Base-by-base conservation (phyloP, 2,329 filamentous ascomycete genomes). In the Apiospora hydei region DNA sequence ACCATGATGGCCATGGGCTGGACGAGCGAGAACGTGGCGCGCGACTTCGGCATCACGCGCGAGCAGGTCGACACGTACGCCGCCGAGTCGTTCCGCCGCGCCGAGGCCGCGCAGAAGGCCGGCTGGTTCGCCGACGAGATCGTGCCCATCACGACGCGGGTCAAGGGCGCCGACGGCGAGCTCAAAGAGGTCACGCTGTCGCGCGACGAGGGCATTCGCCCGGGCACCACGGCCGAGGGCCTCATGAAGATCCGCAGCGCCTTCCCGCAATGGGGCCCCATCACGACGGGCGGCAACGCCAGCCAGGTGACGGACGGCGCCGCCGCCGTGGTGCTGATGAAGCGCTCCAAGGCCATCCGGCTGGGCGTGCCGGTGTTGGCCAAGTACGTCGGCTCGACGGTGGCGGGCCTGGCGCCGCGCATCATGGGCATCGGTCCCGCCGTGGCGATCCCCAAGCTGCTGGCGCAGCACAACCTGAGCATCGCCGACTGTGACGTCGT, bases 1-100 rank as follows among this genome's bases (percentile, higher is more conserved):
- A 96, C 95, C 87, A 90, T 96, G 90, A 90, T 95, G 88, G 93
- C 96, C 76, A 99, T 99, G 96, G 96, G 96, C 30, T 97, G 97
- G 90, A 99, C 96, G 3, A 96, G 93, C 73, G 96, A 99, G 87
- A 98, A 98, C 81, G 95, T 99, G 41, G 94, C 92, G 77, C 90
- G 90, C 68, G 96, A 98, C 84, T 98, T 98, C 83, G 90, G 92
- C 80, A 92, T 99, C 81, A 85, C 90, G 2, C 90, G 96, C 73
- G 91, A 95, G 80, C 84, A 85, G 81, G 94, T 98, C 85, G 96
- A 99, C 83, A 86, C 88, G 76, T 98, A 91, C 82, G 94, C 96
- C 0, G 93, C 93, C 13, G 94, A 97, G 85, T 95, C 92, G 66
- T 99, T 95, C 87, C 89, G 91, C 75, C 89, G 95, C 67, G 96